Evolutionary conservation across 2,329 filamentous ascomycete species (phyloP).

Genomic region (Ilyonectria destructans): DNA sequence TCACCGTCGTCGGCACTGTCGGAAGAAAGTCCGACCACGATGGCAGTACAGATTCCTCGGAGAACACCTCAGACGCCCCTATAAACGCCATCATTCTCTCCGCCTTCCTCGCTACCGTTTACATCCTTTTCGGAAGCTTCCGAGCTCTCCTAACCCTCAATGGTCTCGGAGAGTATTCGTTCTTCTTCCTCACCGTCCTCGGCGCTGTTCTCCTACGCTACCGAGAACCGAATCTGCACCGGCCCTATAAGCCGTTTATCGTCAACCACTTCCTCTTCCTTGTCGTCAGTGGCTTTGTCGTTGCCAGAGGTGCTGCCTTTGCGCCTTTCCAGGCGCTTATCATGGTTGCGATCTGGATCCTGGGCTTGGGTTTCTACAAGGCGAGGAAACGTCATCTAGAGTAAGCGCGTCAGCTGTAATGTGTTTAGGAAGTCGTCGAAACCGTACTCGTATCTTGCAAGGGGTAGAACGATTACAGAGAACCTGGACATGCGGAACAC

Average conservation of each 20-base stretch:
- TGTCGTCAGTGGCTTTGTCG: slow-evolving; percentile 73
- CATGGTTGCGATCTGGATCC: slow-evolving; percentile 66
- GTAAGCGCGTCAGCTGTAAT: background rate
- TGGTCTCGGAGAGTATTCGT: slow-evolving; percentile 73
- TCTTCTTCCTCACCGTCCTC: slow-evolving; percentile 76
- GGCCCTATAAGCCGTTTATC: slow-evolving; percentile 71
- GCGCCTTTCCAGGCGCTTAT: slow-evolving; percentile 69
- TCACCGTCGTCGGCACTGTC: slow-evolving; percentile 63
- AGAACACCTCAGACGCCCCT: slow-evolving; percentile 64
- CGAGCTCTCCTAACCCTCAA: slow-evolving; percentile 74
- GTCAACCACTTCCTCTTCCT: slow-evolving; percentile 69
- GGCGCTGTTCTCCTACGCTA: slow-evolving; percentile 72
- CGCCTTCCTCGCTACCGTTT: slow-evolving; percentile 66
- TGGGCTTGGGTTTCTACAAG: slow-evolving; percentile 64
- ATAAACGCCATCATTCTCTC: slow-evolving; percentile 70
- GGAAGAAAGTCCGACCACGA: slow-evolving; percentile 45
- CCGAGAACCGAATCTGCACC: slow-evolving; percentile 67
- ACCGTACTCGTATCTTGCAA: background rate
- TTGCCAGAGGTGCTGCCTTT: slow-evolving; percentile 72
- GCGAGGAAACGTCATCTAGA: slow-evolving; percentile 25
- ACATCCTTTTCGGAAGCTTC: slow-evolving; percentile 75
- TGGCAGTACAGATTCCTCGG: slow-evolving; percentile 2
- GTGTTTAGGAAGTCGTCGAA: background rate
- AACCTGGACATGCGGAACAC: too few relatives aligned
- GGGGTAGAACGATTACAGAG: too few relatives aligned